Percentiles rank a stretch among this genome's conserved stretches.
Conservation (phyloP, 2,329 filamentous ascomycete genomes). For the Blastomyces parvus region DNA sequence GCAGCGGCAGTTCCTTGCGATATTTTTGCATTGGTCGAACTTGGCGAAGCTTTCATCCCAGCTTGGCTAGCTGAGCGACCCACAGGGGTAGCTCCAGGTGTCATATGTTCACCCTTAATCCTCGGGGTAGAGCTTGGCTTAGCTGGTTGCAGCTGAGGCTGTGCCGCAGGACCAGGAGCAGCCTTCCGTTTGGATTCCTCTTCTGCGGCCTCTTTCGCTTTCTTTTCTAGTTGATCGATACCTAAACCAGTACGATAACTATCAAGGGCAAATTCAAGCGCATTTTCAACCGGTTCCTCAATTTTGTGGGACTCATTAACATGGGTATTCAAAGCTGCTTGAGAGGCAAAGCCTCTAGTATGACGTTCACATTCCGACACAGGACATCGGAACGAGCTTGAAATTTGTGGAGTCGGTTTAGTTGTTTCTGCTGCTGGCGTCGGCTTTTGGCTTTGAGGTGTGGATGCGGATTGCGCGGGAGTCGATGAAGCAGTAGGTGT, state of each 20-base stretch:
- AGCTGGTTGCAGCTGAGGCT: conserved; percentile 10
- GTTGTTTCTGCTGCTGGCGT: conserved; percentile 35
- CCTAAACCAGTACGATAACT: conserved; percentile 40
- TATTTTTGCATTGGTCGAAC: conserved; percentile 27
- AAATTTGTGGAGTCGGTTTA: conserved; percentile 29
- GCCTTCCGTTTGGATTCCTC: conserved; percentile 14
- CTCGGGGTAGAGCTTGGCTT: conserved; percentile 20
- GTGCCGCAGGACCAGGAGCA: conserved; percentile 12
- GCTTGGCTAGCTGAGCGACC: conserved; percentile 27
- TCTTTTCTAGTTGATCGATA: conserved; percentile 41
- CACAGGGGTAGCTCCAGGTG: conserved; percentile 26
- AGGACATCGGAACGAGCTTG: conserved; percentile 45
- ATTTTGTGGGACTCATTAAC: conserved; percentile 44
- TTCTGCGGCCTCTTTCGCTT: conserved; percentile 17
- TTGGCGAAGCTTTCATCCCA: conserved; percentile 28
- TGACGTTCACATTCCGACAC: conserved; percentile 45
- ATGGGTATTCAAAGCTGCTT: conserved; percentile 47
- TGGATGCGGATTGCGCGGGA: conserved; percentile 22
- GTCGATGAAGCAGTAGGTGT: conserved; percentile 16
- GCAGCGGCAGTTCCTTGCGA: conserved; percentile 20
- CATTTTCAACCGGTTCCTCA: conserved; percentile 43
- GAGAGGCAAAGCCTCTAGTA: conserved; percentile 46
- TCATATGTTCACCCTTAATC: conserved; percentile 21
- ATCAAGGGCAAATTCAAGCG: conserved; percentile 48
- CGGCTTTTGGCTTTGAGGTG: conserved; percentile 26